These are phyloP conservation scores for Platanus orientalis DNA, from an alignment of 164 flowering plant species.

Conservation along the genomic window DNA sequence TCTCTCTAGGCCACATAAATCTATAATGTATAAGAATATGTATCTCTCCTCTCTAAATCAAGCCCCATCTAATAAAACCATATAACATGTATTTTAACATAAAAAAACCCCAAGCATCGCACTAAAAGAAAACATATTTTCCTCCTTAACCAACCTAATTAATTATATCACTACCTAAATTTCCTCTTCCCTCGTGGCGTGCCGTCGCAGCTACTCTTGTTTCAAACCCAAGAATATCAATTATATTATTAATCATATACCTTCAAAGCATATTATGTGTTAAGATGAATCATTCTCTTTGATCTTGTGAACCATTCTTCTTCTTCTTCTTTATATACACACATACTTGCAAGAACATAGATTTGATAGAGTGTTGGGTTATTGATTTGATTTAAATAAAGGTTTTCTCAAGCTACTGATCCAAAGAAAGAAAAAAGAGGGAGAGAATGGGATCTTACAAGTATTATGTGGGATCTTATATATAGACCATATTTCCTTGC, in stretches of 20 bases:
- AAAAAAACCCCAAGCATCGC: background rate
- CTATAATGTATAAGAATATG: no score
- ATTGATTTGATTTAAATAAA: background rate
- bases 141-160: constrained; percentile 23
- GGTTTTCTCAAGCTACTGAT: background rate
- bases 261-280: background rate
- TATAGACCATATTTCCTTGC: background rate
- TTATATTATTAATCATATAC: no score
- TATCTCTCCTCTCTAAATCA: no score
- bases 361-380: background rate
- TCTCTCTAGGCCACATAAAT: no score
- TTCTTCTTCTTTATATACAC: background rate
- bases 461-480: background rate
- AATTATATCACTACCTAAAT: background rate
- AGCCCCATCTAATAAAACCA: no score
- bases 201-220: constrained; percentile 24
- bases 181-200: constrained; percentile 17
- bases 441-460: background rate
- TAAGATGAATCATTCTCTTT: background rate
- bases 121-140: constrained; percentile 14
- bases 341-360: background rate
- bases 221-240: background rate
- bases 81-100: background rate
- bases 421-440: background rate
- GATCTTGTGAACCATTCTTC: constrained; percentile 18